A percentile compares a stretch with the other conserved stretches of the same genome.
These are phyloP conservation scores for Mucuna pruriens DNA, from an alignment of 306 rosid genomes.

Conservation along the genomic window DNA sequence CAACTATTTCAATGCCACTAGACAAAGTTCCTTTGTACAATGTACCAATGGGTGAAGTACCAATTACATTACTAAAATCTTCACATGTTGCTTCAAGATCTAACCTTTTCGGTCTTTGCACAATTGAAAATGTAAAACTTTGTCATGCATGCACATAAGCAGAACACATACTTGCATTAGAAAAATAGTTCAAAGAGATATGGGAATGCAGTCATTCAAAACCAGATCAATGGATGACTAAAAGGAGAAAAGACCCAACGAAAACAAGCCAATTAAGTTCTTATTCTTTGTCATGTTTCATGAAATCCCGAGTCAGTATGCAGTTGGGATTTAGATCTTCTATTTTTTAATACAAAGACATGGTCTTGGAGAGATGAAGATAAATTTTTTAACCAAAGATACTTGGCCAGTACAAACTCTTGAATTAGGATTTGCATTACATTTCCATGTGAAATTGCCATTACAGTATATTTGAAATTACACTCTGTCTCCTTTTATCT, in stretches of 20 bases:
- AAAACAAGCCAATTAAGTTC: neutral
- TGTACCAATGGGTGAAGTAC: slow-evolving; percentile 70
- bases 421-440: neutral
- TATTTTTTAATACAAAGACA: neutral
- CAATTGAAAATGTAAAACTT: slow-evolving; percentile 55
- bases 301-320: neutral
- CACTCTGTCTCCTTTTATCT: neutral
- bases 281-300: slow-evolving; percentile 21
- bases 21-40: slow-evolving; percentile 95
- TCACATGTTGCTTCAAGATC: slow-evolving; percentile 91
- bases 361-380: neutral
- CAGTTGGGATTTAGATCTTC: neutral
- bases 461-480: neutral
- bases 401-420: neutral
- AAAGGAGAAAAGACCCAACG: neutral
- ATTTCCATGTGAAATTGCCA: neutral
- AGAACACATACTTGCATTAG: slow-evolving; percentile 10
- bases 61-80: slow-evolving; percentile 94
- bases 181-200: neutral
- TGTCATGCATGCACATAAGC: slow-evolving; percentile 28
- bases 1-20: slow-evolving; percentile 90
- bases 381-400: neutral
- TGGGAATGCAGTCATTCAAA: neutral
- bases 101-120: slow-evolving; percentile 76
- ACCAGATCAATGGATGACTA: slow-evolving; percentile 7